Evolutionary conservation across 257 asterid genomes (phyloP).

Genomic region (Cynanchum wilfordii): DNA sequence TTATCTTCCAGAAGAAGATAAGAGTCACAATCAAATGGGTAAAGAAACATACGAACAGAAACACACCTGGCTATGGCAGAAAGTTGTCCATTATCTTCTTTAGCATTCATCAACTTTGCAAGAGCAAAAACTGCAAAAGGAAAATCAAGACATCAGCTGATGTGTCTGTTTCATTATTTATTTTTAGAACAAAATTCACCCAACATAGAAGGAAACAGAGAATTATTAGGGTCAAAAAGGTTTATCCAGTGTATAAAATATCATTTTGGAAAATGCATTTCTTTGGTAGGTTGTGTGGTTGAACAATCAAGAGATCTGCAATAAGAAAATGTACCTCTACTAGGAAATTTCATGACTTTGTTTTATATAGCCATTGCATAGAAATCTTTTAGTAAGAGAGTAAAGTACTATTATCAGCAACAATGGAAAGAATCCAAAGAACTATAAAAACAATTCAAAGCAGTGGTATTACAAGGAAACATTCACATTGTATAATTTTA

Average conservation of each 20-base stretch:
- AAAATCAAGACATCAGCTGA: background rate
- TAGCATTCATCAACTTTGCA: conserved; percentile 94
- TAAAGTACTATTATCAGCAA: background rate
- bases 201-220: background rate
- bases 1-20: background rate
- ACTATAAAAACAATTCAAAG: background rate
- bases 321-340: background rate
- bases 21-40: background rate
- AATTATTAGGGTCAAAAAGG: background rate
- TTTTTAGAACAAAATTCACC: background rate
- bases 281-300: background rate
- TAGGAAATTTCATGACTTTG: background rate
- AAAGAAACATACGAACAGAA: conserved; percentile 3
- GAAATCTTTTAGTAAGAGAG: background rate
- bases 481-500: background rate
- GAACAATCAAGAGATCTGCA: background rate
- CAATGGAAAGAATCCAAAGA: background rate
- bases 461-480: background rate
- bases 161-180: background rate
- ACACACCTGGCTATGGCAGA: conserved; percentile 94
- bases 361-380: background rate
- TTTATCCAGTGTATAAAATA: background rate
- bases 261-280: background rate
- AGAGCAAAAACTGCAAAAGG: conserved; percentile 71
- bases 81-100: conserved; percentile 76